Evolutionary conservation across 352 stramenopile genomes (phyloP), one percentile per base, ranked within the genome.

Genomic region (Pythium sukuiense): DNA sequence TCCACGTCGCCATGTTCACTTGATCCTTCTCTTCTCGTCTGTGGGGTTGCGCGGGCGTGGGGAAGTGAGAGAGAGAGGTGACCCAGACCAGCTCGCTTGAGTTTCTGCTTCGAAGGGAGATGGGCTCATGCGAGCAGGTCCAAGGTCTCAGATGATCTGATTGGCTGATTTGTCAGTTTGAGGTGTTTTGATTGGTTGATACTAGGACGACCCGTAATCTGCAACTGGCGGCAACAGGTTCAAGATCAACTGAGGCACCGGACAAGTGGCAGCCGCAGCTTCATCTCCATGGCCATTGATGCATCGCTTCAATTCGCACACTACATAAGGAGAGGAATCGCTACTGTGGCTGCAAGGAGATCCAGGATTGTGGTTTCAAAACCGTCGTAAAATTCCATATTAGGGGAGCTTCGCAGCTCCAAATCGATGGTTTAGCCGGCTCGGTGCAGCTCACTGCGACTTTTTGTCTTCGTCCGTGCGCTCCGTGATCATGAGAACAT

Each of bases 401-500:
- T 27, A 13, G 43, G 18, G 43, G 43, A 50, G 43, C 43, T 50
- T 26, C 6, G 6, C 9, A 48, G 16, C 41, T 48, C 1, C 16
- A 26, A 43, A 43, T 43, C 41, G 16, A 20, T 14, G 7, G 14
- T 2, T 16, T 6, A 18, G 20, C 8, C n/a, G 45, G 14, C 18
- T 52, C 45, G 18, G 8, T n/a, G 16, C 41, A 24, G 18, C 41
- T 24, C 16, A 52, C 45, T 52, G 45, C 20, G 45, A 24, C 73
- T 77, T 74, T 52, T 75, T 74, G n/a, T 70, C 55, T 18, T 69
- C 67, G 43, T 76, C 83, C 18, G 79, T 76, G 53, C 84, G 80
- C 60, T 89, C 74, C 20, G 75, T 84, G 65, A 83, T 91, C 65
- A 93, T 76, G 55, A 93, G 63, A 59, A 93, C 71, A 59, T 93